These are phyloP conservation scores for Verticillium nonalfalfae DNA, from an alignment of 2,329 filamentous ascomycete species.

Conservation along the genomic window DNA sequence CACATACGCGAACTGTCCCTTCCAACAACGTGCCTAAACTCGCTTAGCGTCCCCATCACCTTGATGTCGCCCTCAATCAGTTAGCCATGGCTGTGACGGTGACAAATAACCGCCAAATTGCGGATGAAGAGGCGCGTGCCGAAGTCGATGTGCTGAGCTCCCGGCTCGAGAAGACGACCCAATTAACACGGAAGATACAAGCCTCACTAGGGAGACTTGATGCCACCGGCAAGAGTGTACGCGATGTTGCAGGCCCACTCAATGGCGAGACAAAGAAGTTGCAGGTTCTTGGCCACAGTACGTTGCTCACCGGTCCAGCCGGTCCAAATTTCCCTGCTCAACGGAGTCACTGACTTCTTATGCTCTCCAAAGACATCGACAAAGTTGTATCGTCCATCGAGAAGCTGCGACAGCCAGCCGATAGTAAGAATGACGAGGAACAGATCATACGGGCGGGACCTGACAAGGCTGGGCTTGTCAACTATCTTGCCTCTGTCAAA, in stretches of 20 bases:
- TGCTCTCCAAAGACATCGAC: conserved; percentile 62
- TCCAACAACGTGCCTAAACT: no score
- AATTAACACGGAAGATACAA: conserved; percentile 93
- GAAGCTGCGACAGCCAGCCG: conserved; percentile 79
- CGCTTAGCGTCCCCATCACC: no score
- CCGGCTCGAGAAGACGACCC: conserved; percentile 82
- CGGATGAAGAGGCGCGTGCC: conserved; percentile 62
- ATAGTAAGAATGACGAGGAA: conserved; percentile 88
- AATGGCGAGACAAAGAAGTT: conserved; percentile 87
- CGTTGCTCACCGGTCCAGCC: conserved; percentile 16
- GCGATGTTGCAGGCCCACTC: conserved; percentile 86
- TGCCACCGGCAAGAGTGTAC: conserved; percentile 81
- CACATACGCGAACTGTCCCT: no score
- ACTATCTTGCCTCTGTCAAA: conserved; percentile 85
- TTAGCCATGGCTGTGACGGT: conserved; percentile 45
- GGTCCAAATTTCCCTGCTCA: background rate
- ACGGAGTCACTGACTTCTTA: conserved; percentile 12
- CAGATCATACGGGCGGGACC: conserved; percentile 85
- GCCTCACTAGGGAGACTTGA: conserved; percentile 79
- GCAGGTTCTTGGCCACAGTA: conserved; percentile 79
- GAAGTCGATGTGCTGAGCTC: conserved; percentile 67
- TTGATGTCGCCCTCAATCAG: background rate
- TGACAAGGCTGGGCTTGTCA: conserved; percentile 70
- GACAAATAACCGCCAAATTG: conserved; percentile 37
- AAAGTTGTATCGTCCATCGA: conserved; percentile 81